Percentiles rank a stretch among this genome's conserved stretches.
phyloP scores from a whole-genome alignment of 768 basidiomycete species.

The Tylopilus felleus region DNA sequence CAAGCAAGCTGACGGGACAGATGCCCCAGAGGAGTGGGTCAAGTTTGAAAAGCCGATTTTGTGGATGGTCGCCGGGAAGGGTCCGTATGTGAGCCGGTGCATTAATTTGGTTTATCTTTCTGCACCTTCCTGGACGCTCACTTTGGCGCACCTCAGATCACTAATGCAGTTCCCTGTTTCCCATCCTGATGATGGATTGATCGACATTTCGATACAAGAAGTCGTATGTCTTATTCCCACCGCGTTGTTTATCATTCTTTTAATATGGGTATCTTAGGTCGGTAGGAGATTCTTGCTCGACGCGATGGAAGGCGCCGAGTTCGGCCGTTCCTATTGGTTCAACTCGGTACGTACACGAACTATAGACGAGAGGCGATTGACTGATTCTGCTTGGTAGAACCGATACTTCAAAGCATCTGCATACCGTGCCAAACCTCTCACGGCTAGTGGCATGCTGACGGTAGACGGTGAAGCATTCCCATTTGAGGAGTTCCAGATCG shows the following conservation, averaged over 20 bases:
- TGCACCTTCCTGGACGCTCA: background rate
- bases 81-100: conserved; percentile 69
- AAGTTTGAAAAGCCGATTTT: conserved; percentile 64
- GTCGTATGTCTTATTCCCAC: conserved; percentile 38
- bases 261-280: conserved; percentile 18
- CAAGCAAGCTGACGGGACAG: conserved; percentile 19
- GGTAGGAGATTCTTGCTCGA: conserved; percentile 47
- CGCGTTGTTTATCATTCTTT: background rate
- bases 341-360: conserved; percentile 42
- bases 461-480: conserved; percentile 80
- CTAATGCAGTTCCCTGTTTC: conserved; percentile 85
- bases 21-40: conserved; percentile 61
- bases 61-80: conserved; percentile 75
- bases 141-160: conserved; percentile 41
- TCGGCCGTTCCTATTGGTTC: conserved; percentile 62
- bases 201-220: conserved; percentile 69
- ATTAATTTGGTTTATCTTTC: conserved; percentile 2
- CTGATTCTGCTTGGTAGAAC: conserved; percentile 40
- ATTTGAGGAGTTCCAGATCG: conserved; percentile 72
- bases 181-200: conserved; percentile 70
- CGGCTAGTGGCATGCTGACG: conserved; percentile 51
- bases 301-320: conserved; percentile 57
- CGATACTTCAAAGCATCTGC: conserved; percentile 72
- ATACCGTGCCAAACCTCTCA: conserved; percentile 65
- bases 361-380: background rate